These are phyloP conservation scores for Cercis canadensis DNA, from an alignment of 306 rosid species.

Conservation along the genomic window DNA sequence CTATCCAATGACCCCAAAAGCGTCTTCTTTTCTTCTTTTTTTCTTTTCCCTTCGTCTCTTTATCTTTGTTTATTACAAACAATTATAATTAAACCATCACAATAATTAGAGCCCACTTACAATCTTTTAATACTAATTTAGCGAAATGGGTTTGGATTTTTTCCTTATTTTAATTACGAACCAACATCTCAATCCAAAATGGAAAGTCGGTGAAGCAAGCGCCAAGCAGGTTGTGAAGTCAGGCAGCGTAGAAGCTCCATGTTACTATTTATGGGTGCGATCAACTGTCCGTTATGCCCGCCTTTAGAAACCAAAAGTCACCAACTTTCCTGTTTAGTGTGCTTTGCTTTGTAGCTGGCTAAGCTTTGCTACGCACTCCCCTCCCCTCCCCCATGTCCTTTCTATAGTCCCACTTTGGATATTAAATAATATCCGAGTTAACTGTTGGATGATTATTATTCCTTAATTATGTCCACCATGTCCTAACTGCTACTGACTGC, in stretches of 20 bases:
- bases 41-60: too few species aligned
- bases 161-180: conserved; percentile 5
- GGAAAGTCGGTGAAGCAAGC: conserved; percentile 16
- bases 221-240: neutral
- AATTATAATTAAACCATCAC: neutral
- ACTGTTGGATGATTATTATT: too few species aligned
- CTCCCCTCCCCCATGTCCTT: neutral
- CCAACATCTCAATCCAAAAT: conserved; percentile 21
- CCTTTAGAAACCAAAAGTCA: conserved; percentile 29
- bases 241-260: neutral
- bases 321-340: conserved; percentile 28
- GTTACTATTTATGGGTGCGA: conserved; percentile 24
- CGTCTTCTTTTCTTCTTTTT: neutral
- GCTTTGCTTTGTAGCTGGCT: neutral
- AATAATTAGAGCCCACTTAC: conserved; percentile 14
- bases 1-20: conserved; percentile 33
- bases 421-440: too few species aligned
- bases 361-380: neutral
- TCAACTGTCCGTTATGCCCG: conserved; percentile 11
- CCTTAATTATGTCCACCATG: neutral
- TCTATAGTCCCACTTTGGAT: too few species aligned
- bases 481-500: conserved; percentile 20
- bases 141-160: neutral
- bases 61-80: neutral
- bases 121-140: neutral